These are phyloP conservation scores for Bipolaris cookei DNA, from an alignment of 2,329 filamentous ascomycete species.

Conservation along the genomic window DNA sequence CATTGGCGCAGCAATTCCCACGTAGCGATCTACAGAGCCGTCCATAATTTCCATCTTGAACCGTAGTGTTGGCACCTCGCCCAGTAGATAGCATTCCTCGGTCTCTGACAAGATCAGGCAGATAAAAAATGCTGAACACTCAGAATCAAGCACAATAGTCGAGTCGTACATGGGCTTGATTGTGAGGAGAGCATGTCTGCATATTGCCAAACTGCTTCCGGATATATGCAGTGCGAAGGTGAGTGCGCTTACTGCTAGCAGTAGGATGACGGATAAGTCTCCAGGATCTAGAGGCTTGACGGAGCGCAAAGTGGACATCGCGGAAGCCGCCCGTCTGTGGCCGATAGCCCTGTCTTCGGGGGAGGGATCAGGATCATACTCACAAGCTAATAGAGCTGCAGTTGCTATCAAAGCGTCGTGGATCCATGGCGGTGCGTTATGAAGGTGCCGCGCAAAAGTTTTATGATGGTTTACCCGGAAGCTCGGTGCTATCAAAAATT, in stretches of 20 bases:
- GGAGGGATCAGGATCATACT: constrained; percentile 2
- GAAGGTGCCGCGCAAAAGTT: constrained; percentile 9
- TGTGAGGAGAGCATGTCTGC: constrained; percentile 3
- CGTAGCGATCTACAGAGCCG: constrained; percentile 6
- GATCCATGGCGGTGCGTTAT: constrained; percentile 4
- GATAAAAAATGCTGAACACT: constrained; percentile 6
- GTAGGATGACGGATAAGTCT: constrained; percentile 3
- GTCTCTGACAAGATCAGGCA: constrained; percentile 8
- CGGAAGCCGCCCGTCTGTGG: constrained; percentile 9
- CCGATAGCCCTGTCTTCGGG: constrained; percentile 3
- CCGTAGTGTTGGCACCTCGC: constrained; percentile 9
- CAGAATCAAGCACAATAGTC: neutral
- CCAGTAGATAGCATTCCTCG: constrained; percentile 6
- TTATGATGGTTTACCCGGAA: constrained; percentile 12
- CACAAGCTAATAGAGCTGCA: constrained; percentile 9
- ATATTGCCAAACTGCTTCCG: constrained; percentile 6
- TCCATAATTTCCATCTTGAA: neutral
- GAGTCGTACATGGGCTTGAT: constrained; percentile 9
- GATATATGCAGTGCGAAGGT: constrained; percentile 10
- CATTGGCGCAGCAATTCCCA: constrained; percentile 11
- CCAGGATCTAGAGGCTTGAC: neutral
- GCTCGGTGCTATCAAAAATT: constrained; percentile 10
- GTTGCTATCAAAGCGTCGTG: constrained; percentile 12
- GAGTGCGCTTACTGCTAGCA: constrained; percentile 12
- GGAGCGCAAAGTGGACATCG: constrained; percentile 8